Base-by-base conservation (phyloP, 2,329 filamentous ascomycete genomes). In the Aspergillus fructus region DNA sequence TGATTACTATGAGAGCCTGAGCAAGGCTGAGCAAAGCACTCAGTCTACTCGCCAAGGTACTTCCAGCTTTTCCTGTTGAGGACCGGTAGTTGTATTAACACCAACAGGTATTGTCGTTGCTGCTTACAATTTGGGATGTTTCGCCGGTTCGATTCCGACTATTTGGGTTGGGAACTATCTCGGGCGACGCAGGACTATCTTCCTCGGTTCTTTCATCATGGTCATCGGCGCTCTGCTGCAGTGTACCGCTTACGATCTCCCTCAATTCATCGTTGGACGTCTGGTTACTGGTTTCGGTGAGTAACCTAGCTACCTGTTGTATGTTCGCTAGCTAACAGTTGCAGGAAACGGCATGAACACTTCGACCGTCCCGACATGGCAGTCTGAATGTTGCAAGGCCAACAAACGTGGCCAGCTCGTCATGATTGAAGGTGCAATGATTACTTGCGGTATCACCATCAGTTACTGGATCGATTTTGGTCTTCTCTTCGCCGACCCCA, bases 401-500 rank as follows among this genome's bases (percentile, higher is more conserved):
- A 79, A 83, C 59, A 73, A 74, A 43, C 74, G 80, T 58, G 80
- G 80, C 6, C 77, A 80, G 60, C 68, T 82, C 61, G 79, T 83
- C 64, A 82, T 82, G 78, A 75, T 82, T 13, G 80, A 83, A 68
- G 79, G 81, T 39, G 72, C 78, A 37, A 69, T 83, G 60, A 82
- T 81, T 55, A 80, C 79, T 15, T 78, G 78, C 53, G 80, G 80
- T 60, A 77, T 81, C 55, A 80, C 78, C 60, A 71, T 81, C 55
- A 77, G 74, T 54, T 79, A 81, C 71, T 80, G 80, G 80, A 72
- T 81, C 60, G 78, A 83, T 60, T 77, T 81, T 51, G 78, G 79
- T 11, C 79, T 83, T 55, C 80, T 79, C 7, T 83, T 82, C 67
- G 68, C 81, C n/a, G 79, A 80, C 52, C 76, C 76, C 5, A 76